Base-by-base conservation (phyloP, 2,329 filamentous ascomycete species). In the Colletotrichum tofieldiae region DNA sequence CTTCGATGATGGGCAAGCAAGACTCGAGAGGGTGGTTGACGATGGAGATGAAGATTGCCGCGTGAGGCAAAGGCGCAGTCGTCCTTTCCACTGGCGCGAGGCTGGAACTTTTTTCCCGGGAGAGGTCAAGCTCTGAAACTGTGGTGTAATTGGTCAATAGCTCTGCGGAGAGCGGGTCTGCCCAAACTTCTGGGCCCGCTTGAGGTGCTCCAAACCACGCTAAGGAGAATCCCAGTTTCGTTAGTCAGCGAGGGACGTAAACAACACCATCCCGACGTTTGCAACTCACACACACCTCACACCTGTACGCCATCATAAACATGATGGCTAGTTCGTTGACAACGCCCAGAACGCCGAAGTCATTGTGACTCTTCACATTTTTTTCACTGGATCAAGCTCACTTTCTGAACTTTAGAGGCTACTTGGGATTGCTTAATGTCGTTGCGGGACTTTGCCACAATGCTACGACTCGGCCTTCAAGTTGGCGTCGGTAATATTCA, bases 71-170 rank as follows among this genome's bases (percentile, higher is more conserved):
- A 73, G 62, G 67, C 58, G 37, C 55, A 58, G 58, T 52, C 59
- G 60, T 70, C 45, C 45, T 60, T 55, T 59, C 62, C 67, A 61
- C 58, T n/a, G 47, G 55, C 68, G 68, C 72, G 65, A 74, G 72
- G 72, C 70, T 74, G 70, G 72, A 74, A 72, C 70, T 74, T 74
- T 74, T 74, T 72, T 70, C 59, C 65, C 70, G 32, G 59, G 29
- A 60, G 43, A 72, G 65, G 70, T 70, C 59, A 41, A 72, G 59
- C 56, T 70, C 59, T 72, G 65, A 70, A 72, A 72, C 65, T 12
- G 26, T 14, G 2, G 5, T 41, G 1, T 69, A 52, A 72, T 72
- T 72, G 70, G 70, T 1, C 4, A 26, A 47, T 18, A 70, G 70
- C 65, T 65, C 20, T 49, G 18, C 5, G 9, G 23, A n/a, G 9